These are phyloP conservation scores for Fusarium nodosum DNA, from an alignment of 2,329 filamentous ascomycete genomes.

Conservation along the genomic window DNA sequence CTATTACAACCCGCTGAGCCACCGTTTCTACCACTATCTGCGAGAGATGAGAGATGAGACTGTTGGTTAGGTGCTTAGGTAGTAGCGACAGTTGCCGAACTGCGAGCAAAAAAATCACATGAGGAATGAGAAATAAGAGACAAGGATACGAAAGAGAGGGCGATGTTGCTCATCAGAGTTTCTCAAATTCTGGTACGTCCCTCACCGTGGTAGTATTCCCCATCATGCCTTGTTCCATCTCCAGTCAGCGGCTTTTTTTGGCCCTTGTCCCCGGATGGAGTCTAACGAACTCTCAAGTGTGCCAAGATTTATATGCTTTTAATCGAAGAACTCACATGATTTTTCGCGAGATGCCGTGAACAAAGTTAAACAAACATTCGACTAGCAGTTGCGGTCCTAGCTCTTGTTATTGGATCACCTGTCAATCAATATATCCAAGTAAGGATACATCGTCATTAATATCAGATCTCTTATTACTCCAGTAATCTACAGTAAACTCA, in stretches of 20 bases:
- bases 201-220: neutral
- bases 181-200: neutral
- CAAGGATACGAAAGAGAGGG: neutral
- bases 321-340: neutral
- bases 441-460: neutral
- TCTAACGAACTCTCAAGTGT: conserved; percentile 22
- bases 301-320: conserved; percentile 5
- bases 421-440: neutral
- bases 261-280: conserved; percentile 32
- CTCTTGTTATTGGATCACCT: neutral
- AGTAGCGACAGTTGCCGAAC: conserved; percentile 19
- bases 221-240: conserved; percentile 18
- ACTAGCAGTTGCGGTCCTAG: neutral
- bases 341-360: neutral
- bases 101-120: conserved; percentile 21
- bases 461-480: conserved; percentile 2
- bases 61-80: neutral
- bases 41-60: conserved; percentile 21
- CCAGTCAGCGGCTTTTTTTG: conserved; percentile 23
- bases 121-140: conserved; percentile 11
- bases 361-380: neutral
- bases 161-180: conserved; percentile 27
- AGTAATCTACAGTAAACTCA: neutral
- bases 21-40: conserved; percentile 38
- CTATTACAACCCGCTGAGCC: conserved; percentile 7